Base-by-base conservation (phyloP, 495 filamentous ascomycete genomes). In the Xylaria curta region DNA sequence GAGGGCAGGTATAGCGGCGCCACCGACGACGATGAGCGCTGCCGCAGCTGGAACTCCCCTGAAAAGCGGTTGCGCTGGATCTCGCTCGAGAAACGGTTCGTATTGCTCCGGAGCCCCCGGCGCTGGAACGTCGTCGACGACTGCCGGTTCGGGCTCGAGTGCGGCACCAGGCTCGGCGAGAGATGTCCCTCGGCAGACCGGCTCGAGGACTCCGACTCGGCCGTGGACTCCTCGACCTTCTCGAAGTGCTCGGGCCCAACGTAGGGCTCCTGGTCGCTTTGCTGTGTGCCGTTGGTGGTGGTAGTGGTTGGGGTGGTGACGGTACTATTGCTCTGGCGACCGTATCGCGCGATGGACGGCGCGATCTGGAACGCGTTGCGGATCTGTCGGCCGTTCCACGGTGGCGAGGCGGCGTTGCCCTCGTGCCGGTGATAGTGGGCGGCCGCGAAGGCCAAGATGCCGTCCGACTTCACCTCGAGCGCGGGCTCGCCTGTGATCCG, bases 291-390 rank as follows among this genome's bases (percentile, higher is more conserved):
- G 54, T 13, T 38, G 63, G 31, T 38, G 21, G 24, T 4, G 5
- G 33, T 47, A 40, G 26, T 40, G 31, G 47, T 66, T 28, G 26
- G 15, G 8, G 40, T 54, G 64, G 21, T 66, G 47, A 26, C 28
- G 44, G 15, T 49, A 9, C 44, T 31, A n/a, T 33, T 67, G 28
- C 19, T 24, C 19, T 36, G 28, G 4, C 65, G 65, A 3, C 68
- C 68, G 36, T 64, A 70, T 36, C 68, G 68, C 47, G 68, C 68
- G 49, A 70, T 70, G 33, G 68, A 70, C 21, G 68, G 69, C n/a
- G 77, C 77, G 40, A 76, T 77, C 72, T 79, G 76, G 69, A 76
- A 76, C 9, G 72, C 74, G 26, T 76, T 76, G 64, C 74, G 74
- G 51, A 76, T 76, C 53, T 76, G 74, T 0, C 74, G 63, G 21